These are phyloP conservation scores for Fraxinus nigra DNA, from an alignment of 305 asterid genomes.

Conservation along the genomic window DNA sequence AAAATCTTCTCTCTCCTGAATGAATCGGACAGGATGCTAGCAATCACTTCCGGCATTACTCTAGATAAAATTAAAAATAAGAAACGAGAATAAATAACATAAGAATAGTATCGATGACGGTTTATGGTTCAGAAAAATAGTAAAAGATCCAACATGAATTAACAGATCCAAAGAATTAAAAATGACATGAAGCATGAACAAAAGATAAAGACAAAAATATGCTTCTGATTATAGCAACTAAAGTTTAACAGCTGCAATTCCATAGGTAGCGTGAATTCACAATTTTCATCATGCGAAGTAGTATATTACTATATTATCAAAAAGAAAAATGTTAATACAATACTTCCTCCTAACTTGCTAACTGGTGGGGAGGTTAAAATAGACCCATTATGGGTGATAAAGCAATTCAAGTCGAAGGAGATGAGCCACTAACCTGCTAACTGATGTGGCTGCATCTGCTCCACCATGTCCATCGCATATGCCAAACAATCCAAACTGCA, in stretches of 20 bases:
- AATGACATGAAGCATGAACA: constrained; percentile 5
- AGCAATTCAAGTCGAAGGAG: constrained; percentile 13
- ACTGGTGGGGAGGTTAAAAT: background rate
- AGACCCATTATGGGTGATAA: constrained; percentile 1
- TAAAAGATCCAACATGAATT: background rate
- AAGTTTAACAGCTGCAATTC: constrained; percentile 9
- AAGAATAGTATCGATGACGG: background rate
- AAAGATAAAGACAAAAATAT: constrained; percentile 16
- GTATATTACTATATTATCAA: background rate
- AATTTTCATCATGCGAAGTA: constrained; percentile 1
- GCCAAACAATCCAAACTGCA: constrained; percentile 91
- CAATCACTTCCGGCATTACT: constrained; percentile 81
- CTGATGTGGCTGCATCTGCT: constrained; percentile 86
- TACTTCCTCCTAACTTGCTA: background rate
- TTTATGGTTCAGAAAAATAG: background rate
- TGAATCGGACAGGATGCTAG: constrained; percentile 76
- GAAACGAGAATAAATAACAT: constrained; percentile 28
- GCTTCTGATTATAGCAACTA: background rate
- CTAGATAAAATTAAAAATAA: constrained; percentile 40
- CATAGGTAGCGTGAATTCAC: background rate
- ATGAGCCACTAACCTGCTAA: constrained; percentile 73
- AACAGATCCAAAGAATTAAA: constrained; percentile 8
- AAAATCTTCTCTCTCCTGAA: constrained; percentile 67
- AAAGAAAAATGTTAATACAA: background rate
- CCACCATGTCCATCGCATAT: constrained; percentile 99